phyloP scores from a whole-genome alignment of 78 protist genomes.

The Dictyostelium brefeldianum region DNA sequence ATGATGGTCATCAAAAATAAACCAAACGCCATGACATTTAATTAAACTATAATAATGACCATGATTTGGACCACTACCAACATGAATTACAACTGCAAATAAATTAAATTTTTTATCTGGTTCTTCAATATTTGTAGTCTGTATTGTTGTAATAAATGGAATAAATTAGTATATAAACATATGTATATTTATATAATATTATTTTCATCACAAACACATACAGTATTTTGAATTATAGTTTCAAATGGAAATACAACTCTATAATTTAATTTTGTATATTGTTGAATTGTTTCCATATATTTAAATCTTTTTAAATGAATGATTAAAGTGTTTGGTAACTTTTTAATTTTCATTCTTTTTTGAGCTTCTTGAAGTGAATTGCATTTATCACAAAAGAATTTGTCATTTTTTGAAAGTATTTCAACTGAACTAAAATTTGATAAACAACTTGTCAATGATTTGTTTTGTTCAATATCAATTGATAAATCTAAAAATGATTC shows the following conservation, averaged over 20 bases:
- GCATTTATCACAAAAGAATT: conserved; percentile 95
- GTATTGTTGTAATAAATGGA: no score
- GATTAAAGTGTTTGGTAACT: conserved; percentile 90
- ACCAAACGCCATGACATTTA: conserved; percentile 84
- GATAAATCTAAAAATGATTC: conserved; percentile 93
- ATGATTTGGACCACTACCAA: conserved; percentile 92
- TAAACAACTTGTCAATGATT: conserved; percentile 87
- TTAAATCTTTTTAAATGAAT: conserved; percentile 96
- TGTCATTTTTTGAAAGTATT: conserved; percentile 81
- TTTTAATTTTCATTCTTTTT: conserved; percentile 89
- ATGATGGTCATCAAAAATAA: conserved; percentile 91
- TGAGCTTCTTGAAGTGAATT: conserved; percentile 93
- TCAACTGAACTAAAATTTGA: conserved; percentile 88
- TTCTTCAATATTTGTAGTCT: conserved; percentile 74
- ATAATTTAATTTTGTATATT: conserved; percentile 85
- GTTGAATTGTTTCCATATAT: conserved; percentile 86
- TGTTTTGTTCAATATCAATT: conserved; percentile 90
- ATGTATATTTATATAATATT: background rate
- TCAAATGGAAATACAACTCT: conserved; percentile 95
- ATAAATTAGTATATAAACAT: background rate
- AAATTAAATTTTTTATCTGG: conserved; percentile 85
- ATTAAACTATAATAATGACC: conserved; percentile 93
- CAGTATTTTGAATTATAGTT: conserved; percentile 77
- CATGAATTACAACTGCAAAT: conserved; percentile 93
- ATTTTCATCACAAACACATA: conserved; percentile 31